Conservation (phyloP, 305 asterid genomes). For the Fraxinus platypoda region DNA sequence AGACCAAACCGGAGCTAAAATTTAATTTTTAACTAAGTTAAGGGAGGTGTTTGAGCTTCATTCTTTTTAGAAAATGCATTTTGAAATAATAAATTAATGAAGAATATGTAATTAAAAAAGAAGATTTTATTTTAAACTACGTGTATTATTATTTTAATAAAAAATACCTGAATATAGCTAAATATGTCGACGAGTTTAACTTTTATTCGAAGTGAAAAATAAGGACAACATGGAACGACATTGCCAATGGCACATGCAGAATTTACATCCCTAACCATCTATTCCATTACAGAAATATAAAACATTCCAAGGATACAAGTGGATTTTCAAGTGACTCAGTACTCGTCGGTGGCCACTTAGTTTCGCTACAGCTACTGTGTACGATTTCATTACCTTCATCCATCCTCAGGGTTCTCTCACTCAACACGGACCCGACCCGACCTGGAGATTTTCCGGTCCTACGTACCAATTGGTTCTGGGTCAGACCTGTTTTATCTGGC, state of each 20-base stretch:
- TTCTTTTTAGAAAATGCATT: too few species aligned
- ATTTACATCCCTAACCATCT: slow-evolving; percentile 18
- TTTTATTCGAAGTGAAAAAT: neutral
- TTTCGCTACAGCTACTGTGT: slow-evolving; percentile 20
- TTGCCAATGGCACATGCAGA: neutral
- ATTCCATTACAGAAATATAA: slow-evolving; percentile 61
- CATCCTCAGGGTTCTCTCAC: slow-evolving; percentile 42
- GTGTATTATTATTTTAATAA: too few species aligned
- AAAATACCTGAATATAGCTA: too few species aligned
- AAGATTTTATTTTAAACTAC: too few species aligned
- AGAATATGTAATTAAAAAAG: too few species aligned
- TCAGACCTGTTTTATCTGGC: slow-evolving; percentile 17
- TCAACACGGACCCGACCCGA: slow-evolving; percentile 53
- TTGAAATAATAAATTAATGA: too few species aligned
- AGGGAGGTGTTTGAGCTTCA: too few species aligned
- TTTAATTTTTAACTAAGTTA: too few species aligned
- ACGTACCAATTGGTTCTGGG: slow-evolving; percentile 28
- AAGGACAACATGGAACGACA: neutral
- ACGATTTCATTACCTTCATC: slow-evolving; percentile 32
- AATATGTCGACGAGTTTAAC: neutral
- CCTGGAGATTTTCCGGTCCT: slow-evolving; percentile 32
- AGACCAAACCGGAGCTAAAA: too few species aligned
- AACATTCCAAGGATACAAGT: slow-evolving; percentile 88
- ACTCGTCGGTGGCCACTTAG: slow-evolving; percentile 43
- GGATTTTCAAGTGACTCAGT: slow-evolving; percentile 83